Percentiles rank a stretch among this genome's conserved stretches.
These are phyloP conservation scores for Penicillium oxalicum DNA, from an alignment of 2,329 filamentous ascomycete genomes.

Conservation along the genomic window DNA sequence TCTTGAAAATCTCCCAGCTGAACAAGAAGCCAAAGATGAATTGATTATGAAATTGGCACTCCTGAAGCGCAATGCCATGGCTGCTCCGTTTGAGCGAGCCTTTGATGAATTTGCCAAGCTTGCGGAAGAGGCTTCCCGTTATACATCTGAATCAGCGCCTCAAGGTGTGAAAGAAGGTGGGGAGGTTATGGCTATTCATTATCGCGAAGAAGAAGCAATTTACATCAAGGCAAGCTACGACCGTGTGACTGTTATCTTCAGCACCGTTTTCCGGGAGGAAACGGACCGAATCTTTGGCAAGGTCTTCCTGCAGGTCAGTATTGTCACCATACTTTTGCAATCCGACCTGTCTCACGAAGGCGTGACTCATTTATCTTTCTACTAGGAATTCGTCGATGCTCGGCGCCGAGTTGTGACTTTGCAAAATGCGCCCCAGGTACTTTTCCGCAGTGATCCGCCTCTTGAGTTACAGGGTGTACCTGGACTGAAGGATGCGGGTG, in stretches of 20 bases:
- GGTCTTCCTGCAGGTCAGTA: conserved; percentile 73
- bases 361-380: conserved; percentile 47
- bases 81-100: conserved; percentile 93
- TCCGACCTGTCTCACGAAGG: conserved; percentile 81
- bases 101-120: conserved; percentile 87
- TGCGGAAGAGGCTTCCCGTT: conserved; percentile 82
- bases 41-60: conserved; percentile 81
- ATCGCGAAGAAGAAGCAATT: conserved; percentile 97
- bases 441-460: conserved; percentile 91
- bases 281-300: conserved; percentile 97
- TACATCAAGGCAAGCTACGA: conserved; percentile 98
- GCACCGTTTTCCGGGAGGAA: conserved; percentile 95
- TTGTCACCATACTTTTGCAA: conserved; percentile 2
- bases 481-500: conserved; percentile 68
- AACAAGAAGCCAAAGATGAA: conserved; percentile 79
- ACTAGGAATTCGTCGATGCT: conserved; percentile 87
- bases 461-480: conserved; percentile 83
- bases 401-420: conserved; percentile 72
- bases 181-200: conserved; percentile 92
- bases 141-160: conserved; percentile 87
- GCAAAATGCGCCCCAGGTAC: conserved; percentile 95
- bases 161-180: conserved; percentile 86
- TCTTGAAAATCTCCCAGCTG: conserved; percentile 74
- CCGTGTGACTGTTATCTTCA: conserved; percentile 97
- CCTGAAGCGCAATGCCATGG: conserved; percentile 97